Conservation (phyloP, 2,329 filamentous ascomycete genomes). For the Neurospora sp. region DNA sequence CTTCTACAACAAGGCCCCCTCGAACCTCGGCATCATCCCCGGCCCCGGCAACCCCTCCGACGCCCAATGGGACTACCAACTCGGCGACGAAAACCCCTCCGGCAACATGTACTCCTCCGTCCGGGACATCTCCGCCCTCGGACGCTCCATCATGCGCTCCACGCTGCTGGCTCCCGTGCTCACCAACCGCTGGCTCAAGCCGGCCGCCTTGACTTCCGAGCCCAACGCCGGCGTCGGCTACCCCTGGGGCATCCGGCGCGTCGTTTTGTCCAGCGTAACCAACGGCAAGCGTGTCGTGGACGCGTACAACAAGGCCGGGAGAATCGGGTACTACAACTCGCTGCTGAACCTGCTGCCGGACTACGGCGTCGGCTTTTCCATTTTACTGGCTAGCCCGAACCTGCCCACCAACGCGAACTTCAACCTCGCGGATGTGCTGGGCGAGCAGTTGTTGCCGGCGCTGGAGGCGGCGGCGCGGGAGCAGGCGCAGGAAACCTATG, state of each 20-base stretch:
- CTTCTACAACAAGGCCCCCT: constrained; percentile 15
- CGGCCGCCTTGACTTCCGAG: constrained; percentile 27
- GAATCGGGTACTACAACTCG: constrained; percentile 19
- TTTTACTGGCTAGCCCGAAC: constrained; percentile 17
- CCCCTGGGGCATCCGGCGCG: constrained; percentile 34
- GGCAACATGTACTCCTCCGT: constrained; percentile 35
- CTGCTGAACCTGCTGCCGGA: constrained; percentile 16
- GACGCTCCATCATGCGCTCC: constrained; percentile 31
- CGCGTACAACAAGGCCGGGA: constrained; percentile 18
- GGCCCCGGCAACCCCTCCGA: constrained; percentile 8
- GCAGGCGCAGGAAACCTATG: constrained; percentile 9
- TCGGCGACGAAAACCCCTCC: constrained; percentile 29
- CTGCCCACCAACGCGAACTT: constrained; percentile 14
- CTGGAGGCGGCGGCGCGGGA: constrained; percentile 14
- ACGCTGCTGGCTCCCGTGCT: constrained; percentile 23
- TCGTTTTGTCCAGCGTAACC: constrained; percentile 12
- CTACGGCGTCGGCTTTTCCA: constrained; percentile 18
- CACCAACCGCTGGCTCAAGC: constrained; percentile 36
- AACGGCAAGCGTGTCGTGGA: constrained; percentile 21
- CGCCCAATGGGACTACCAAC: constrained; percentile 24
- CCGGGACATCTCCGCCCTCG: constrained; percentile 30
- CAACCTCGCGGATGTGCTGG: constrained; percentile 15
- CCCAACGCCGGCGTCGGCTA: constrained; percentile 27
- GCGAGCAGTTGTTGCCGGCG: constrained; percentile 13
- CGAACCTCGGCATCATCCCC: constrained; percentile 16